phyloP scores from a whole-genome alignment of 805 yeast species.

The Ogataea nonfermentans region DNA sequence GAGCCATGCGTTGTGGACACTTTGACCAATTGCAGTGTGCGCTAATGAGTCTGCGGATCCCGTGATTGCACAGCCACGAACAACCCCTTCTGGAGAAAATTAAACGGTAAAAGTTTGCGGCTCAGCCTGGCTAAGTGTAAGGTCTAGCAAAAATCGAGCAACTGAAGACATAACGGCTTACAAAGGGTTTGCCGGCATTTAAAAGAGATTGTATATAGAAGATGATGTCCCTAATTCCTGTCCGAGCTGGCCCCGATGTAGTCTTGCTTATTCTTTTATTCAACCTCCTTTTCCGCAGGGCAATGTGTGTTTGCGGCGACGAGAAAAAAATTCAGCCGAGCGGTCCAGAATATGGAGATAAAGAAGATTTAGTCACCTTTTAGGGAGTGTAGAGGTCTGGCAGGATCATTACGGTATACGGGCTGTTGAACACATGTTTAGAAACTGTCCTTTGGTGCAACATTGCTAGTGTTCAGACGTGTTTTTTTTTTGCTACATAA shows the following conservation, averaged over 20 bases:
- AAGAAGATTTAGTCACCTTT: too few species aligned
- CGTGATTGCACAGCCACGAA: constrained; percentile 5
- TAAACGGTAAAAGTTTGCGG: background rate
- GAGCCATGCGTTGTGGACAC: constrained; percentile 17
- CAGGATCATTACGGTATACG: too few species aligned
- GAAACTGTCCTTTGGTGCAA: too few species aligned
- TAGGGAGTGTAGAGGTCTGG: too few species aligned
- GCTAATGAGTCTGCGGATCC: constrained; percentile 5
- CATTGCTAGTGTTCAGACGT: too few species aligned
- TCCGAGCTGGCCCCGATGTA: too few species aligned
- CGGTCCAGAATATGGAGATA: too few species aligned
- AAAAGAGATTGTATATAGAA: background rate
- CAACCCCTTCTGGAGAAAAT: background rate
- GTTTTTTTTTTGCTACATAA: background rate
- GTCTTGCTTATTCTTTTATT: too few species aligned
- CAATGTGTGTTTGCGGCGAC: constrained; percentile 14
- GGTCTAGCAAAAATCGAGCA: too few species aligned
- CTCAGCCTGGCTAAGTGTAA: background rate
- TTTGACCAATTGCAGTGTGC: constrained; percentile 11
- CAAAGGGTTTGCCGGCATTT: too few species aligned
- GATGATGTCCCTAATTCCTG: too few species aligned
- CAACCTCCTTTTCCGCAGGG: constrained; percentile 2
- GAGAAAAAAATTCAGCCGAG: constrained; percentile 2
- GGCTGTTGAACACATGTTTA: too few species aligned
- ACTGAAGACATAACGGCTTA: background rate